These are phyloP conservation scores for Fusarium fujikuroi DNA, from an alignment of 2,329 filamentous ascomycete species.

Conservation along the genomic window DNA sequence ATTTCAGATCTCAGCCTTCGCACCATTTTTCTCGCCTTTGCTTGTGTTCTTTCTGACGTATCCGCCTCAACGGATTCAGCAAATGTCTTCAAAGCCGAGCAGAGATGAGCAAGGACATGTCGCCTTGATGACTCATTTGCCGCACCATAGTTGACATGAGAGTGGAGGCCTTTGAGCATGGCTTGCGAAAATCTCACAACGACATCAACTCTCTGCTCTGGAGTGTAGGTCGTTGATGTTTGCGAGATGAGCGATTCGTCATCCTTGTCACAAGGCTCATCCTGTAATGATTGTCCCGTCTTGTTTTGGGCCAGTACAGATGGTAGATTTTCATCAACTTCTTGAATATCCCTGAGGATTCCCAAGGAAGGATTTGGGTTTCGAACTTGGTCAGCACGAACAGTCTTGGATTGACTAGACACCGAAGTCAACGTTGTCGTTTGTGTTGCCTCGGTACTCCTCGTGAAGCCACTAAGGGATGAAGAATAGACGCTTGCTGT, in stretches of 20 bases:
- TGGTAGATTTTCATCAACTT: background rate
- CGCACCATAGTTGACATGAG: background rate
- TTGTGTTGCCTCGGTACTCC: background rate
- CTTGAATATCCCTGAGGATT: background rate
- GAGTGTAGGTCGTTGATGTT: background rate
- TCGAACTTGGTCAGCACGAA: background rate
- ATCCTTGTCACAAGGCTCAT: fast-evolving
- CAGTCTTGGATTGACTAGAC: background rate
- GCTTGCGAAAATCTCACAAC: background rate
- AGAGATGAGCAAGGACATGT: background rate
- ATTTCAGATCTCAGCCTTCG: background rate
- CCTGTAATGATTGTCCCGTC: fast-evolving
- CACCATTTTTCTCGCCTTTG: background rate
- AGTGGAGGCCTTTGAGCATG: background rate
- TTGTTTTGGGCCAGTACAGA: background rate
- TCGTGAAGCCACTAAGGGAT: background rate
- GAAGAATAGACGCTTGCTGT: background rate
- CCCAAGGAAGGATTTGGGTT: background rate
- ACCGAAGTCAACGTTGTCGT: background rate
- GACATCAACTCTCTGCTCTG: background rate
- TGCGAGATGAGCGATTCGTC: background rate
- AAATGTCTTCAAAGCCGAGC: background rate
- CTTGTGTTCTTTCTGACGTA: background rate
- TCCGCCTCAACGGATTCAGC: background rate
- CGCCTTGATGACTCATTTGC: background rate